These are phyloP conservation scores for Cantharellus cinnabarinus DNA, from an alignment of 768 basidiomycete species.

Conservation along the genomic window DNA sequence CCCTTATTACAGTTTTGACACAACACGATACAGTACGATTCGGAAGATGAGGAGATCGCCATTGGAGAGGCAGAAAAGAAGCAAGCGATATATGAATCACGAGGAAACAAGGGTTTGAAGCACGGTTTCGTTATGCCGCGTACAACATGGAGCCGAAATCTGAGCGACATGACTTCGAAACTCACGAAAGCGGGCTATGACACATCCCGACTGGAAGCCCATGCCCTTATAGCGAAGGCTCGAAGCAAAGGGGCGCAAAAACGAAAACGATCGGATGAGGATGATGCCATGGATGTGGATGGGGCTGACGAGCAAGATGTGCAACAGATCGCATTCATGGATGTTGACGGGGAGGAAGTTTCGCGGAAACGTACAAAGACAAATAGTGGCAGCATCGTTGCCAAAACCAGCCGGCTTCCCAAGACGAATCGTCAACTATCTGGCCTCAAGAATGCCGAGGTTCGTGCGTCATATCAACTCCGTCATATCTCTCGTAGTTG, in stretches of 20 bases:
- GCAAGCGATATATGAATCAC: conserved; percentile 47
- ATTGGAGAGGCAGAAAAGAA: conserved; percentile 37
- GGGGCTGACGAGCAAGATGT: conserved; percentile 25
- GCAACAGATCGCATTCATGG: conserved; percentile 10
- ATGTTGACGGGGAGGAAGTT: conserved; percentile 26
- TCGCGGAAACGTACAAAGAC: conserved; percentile 39
- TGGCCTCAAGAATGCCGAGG: conserved; percentile 58
- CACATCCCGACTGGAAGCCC: conserved; percentile 68
- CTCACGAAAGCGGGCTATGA: conserved; percentile 81
- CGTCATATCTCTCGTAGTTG: neutral
- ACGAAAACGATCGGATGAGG: conserved; percentile 44
- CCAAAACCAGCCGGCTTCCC: conserved; percentile 30
- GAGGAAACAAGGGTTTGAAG: conserved; percentile 74
- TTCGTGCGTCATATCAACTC: conserved; percentile 12
- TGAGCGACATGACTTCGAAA: conserved; percentile 56
- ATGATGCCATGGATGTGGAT: conserved; percentile 24
- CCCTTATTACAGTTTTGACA: neutral
- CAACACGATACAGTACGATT: conserved; percentile 20
- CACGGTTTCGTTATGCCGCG: conserved; percentile 60
- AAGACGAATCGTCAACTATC: conserved; percentile 53
- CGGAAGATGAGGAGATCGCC: conserved; percentile 68
- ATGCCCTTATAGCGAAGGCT: conserved; percentile 69
- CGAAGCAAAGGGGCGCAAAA: conserved; percentile 24
- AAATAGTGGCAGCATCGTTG: conserved; percentile 32
- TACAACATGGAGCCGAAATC: conserved; percentile 34